These are phyloP conservation scores for Rhodotorula graminis DNA, from an alignment of 768 basidiomycete species.

Conservation along the genomic window DNA sequence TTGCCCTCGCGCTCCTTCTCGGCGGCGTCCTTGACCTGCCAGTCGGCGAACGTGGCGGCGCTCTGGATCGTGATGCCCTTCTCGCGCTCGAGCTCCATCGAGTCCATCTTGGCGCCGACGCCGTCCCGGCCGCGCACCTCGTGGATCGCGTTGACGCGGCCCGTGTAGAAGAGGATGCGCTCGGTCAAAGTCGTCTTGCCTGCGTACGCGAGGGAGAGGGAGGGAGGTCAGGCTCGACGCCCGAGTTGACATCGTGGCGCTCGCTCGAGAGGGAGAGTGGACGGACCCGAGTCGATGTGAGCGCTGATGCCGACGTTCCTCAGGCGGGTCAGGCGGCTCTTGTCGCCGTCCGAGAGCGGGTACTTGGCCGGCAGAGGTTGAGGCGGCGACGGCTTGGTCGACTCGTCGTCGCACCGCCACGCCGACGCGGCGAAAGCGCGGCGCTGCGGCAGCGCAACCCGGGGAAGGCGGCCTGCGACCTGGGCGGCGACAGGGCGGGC, in stretches of 20 bases:
- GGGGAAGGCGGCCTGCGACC: background rate
- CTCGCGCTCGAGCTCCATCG: slow-evolving; percentile 96
- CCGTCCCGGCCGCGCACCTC: slow-evolving; percentile 94
- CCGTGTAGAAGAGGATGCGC: slow-evolving; percentile 91
- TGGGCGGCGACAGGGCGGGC: background rate
- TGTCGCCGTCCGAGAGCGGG: slow-evolving; percentile 51
- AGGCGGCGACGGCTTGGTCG: slow-evolving; percentile 23
- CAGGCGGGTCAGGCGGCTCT: slow-evolving; percentile 63
- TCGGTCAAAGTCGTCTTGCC: slow-evolving; percentile 98
- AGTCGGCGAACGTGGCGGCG: slow-evolving; percentile 97
- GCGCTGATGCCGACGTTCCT: slow-evolving; percentile 95
- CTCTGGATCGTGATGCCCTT: slow-evolving; percentile 99
- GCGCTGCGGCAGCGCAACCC: background rate
- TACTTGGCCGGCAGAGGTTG: slow-evolving; percentile 30
- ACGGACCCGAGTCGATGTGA: slow-evolving; percentile 58
- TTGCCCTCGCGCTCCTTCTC: slow-evolving; percentile 59
- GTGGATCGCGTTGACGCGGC: slow-evolving; percentile 89
- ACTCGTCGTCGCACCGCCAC: slow-evolving; percentile 9
- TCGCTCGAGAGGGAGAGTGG: background rate
- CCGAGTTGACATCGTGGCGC: background rate
- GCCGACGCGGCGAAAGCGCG: slow-evolving; percentile 9
- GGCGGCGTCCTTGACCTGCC: slow-evolving; percentile 53
- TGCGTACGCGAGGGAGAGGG: slow-evolving; percentile 49
- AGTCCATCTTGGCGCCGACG: slow-evolving; percentile 99
- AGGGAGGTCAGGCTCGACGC: background rate